Conservation (phyloP, 75 land plant genomes). For the Cunninghamia lanceolata region DNA sequence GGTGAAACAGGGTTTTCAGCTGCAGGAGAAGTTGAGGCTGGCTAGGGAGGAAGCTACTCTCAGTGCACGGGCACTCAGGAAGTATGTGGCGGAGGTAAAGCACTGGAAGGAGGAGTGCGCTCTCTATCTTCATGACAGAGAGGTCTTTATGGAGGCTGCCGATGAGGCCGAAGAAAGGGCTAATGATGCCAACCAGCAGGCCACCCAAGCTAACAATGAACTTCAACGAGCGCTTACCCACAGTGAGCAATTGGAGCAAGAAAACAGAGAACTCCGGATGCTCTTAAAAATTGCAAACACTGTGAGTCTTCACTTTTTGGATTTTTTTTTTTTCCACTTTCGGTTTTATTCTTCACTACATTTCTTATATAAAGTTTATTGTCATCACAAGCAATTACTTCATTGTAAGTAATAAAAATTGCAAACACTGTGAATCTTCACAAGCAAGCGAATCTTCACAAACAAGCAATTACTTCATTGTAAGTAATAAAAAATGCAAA, state of each 20-base stretch:
- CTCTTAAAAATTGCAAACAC: background rate
- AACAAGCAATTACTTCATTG: too few relatives aligned
- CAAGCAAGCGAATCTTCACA: too few relatives aligned
- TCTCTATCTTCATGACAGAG: constrained; percentile 63
- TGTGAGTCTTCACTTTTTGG: background rate
- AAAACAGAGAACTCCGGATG: background rate
- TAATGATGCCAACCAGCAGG: constrained; percentile 40
- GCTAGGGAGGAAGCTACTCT: constrained; percentile 67
- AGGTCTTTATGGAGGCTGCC: constrained; percentile 77
- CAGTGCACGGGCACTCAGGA: constrained; percentile 65
- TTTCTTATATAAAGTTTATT: background rate
- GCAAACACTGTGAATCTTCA: too few relatives aligned
- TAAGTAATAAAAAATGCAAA: too few relatives aligned
- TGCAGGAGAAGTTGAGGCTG: background rate
- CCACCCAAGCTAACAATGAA: constrained; percentile 31
- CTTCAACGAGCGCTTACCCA: background rate
- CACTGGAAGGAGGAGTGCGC: constrained; percentile 68
- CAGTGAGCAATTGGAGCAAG: constrained; percentile 4
- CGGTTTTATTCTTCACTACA: background rate
- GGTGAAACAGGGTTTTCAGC: background rate
- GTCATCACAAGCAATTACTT: too few relatives aligned
- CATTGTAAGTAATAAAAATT: too few relatives aligned
- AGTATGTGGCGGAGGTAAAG: constrained; percentile 52
- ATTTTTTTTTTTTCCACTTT: background rate
- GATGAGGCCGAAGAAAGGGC: constrained; percentile 82